A percentile compares a stretch with the other conserved stretches of the same genome.
These are phyloP conservation scores for Paralagenidium karlingii DNA, from an alignment of 352 stramenopile species.

Conservation along the genomic window DNA sequence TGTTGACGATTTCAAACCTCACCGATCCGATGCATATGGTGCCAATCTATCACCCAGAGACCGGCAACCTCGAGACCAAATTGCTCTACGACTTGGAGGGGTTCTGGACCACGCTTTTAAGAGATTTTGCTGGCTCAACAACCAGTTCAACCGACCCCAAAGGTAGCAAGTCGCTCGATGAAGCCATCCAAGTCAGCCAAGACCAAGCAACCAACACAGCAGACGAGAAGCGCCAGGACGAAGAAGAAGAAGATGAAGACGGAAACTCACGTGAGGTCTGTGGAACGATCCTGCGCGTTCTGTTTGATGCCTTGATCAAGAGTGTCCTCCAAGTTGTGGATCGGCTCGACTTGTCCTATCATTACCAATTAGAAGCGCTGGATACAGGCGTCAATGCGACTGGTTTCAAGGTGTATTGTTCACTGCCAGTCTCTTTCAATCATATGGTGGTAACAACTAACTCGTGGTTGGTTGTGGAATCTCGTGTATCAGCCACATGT, in stretches of 20 bases:
- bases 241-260: neutral
- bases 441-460: conserved; percentile 1
- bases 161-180: neutral
- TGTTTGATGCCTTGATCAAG: conserved; percentile 46
- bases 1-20: conserved; percentile 56
- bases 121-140: neutral
- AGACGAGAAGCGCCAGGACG: neutral
- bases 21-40: conserved; percentile 31
- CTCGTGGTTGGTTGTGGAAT: neutral
- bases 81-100: conserved; percentile 67
- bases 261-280: no score
- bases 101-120: conserved; percentile 47
- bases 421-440: neutral
- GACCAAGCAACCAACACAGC: conserved; percentile 7
- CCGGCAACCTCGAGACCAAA: conserved; percentile 48
- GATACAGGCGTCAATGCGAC: conserved; percentile 18
- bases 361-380: conserved; percentile 33
- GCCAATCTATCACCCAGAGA: conserved; percentile 63
- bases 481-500: conserved; percentile 28
- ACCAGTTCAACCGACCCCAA: neutral
- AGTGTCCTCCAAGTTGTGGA: conserved; percentile 25
- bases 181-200: neutral
- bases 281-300: conserved; percentile 13
- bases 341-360: conserved; percentile 55
- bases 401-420: conserved; percentile 40